phyloP scores from a whole-genome alignment of 305 asterid genomes.

The Fraxinus xanthoxyloides region DNA sequence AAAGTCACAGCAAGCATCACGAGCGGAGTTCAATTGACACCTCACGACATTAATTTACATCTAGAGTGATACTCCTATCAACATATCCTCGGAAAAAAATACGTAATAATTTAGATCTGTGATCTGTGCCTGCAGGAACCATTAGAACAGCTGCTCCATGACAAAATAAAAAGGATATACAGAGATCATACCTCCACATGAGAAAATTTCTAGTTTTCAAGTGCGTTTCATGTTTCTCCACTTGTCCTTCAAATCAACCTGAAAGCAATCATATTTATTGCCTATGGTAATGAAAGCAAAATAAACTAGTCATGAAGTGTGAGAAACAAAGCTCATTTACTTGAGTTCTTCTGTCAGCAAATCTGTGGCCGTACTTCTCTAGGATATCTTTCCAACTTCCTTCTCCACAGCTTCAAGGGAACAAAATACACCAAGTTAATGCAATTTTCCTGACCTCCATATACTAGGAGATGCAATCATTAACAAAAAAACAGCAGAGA shows the following conservation, averaged over 20 bases:
- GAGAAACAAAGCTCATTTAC: constrained; percentile 35
- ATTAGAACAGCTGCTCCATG: not conserved
- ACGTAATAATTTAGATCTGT: constrained; percentile 4
- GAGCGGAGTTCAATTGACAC: not conserved
- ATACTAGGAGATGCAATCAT: not conserved
- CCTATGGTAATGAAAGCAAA: not conserved
- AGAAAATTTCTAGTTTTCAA: constrained; percentile 12
- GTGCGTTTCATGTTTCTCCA: constrained; percentile 76
- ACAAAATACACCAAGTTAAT: not conserved
- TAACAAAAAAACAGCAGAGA: constrained; percentile 1
- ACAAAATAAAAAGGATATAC: not conserved
- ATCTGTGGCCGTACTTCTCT: constrained; percentile 29
- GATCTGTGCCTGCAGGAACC: not conserved
- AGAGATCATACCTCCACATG: constrained; percentile 15
- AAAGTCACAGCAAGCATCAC: not conserved
- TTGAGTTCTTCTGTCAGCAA: constrained; percentile 60
- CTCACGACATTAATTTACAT: not conserved
- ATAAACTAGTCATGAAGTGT: not conserved
- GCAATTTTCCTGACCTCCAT: not conserved
- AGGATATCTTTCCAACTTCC: constrained; percentile 78
- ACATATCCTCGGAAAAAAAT: not conserved
- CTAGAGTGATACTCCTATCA: not conserved
- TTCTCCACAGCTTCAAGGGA: constrained; percentile 49
- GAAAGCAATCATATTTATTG: constrained; percentile 14
- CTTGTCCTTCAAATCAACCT: constrained; percentile 94